Conservation (phyloP, 2,329 filamentous ascomycete genomes). For the Cucurbitaria berberidis region DNA sequence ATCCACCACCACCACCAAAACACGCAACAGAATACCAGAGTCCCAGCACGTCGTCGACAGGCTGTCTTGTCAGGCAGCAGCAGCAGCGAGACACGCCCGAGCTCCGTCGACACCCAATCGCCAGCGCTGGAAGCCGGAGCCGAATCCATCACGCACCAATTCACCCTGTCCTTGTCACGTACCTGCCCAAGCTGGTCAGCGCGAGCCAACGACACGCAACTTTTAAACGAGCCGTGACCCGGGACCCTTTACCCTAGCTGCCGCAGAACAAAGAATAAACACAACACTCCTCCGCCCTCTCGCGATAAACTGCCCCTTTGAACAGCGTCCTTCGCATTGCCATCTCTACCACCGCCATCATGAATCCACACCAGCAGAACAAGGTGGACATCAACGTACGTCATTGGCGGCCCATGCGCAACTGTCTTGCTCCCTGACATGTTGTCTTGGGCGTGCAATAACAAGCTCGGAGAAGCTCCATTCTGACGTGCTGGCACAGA, state of each 20-base stretch:
- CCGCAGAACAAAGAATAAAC: conserved; percentile 40
- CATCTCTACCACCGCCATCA: conserved; percentile 49
- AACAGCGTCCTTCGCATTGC: conserved; percentile 20
- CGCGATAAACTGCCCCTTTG: conserved; percentile 18
- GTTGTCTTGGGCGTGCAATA: conserved; percentile 2
- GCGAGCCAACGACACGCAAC: conserved; percentile 28
- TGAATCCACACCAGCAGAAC: conserved; percentile 99
- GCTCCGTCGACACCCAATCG: conserved; percentile 39
- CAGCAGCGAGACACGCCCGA: conserved; percentile 31
- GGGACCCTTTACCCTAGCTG: conserved; percentile 27
- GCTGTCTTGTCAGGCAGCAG: conserved; percentile 42
- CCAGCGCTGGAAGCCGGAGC: conserved; percentile 28
- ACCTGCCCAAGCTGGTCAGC: conserved; percentile 32
- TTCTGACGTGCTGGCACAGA: conserved; percentile 60
- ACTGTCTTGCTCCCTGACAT: conserved; percentile 6
- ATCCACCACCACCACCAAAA: conserved; percentile 15
- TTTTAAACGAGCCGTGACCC: conserved; percentile 26
- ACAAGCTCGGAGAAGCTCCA: not conserved
- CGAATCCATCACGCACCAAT: conserved; percentile 24
- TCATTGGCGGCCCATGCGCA: conserved; percentile 39
- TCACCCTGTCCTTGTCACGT: conserved; percentile 41
- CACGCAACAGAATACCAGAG: conserved; percentile 9
- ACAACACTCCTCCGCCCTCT: conserved; percentile 13
- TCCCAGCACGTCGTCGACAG: conserved; percentile 15
- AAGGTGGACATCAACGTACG: conserved; percentile 95